Evolutionary conservation across 768 basidiomycete species (phyloP), one percentile per base, ranked within the genome.

Genomic region (Boletus patriciae): DNA sequence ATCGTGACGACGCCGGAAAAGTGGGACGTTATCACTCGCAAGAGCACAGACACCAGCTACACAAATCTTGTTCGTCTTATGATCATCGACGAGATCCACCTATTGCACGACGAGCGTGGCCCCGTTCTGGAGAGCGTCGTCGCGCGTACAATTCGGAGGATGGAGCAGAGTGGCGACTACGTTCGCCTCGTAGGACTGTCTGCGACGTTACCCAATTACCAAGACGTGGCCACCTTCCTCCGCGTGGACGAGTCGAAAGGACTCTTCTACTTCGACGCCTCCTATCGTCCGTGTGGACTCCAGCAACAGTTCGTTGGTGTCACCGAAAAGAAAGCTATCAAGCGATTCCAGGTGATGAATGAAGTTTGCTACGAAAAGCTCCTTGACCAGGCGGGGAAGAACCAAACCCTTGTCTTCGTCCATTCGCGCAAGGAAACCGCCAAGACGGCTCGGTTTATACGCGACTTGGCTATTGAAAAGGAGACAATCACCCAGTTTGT

Each of bases 331-430:
- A 98, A 97, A 73, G 97, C 97, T 0, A 98, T 98, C 80, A 98
- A 96, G 72, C 86, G 97, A 7, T 94, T 95, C 68, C 96, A 98
- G 70, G 86, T 98, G 59, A 96, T 92, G 82, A 99, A 99, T 73
- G 95, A 98, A 69, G 94, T 98, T 21, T 96, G 95, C 74, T 99
- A 99, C 77, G 96, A 98, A 73, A 99, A 98, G 76, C 90, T 98
- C 3, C 83, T 98, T 23, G 94, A 98, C 62, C 93, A 98, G 65
- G 84, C 85, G 8, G 83, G 84, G 47, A 93, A 92, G 77, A 92
- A 95, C 58, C 94, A 96, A 70, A 91, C 90, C 0, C 81, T 98
- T 38, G 94, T 98, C 13, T 99, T 99, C 66, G 97, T 99, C 1
- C 97, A 99, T 71, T 98, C 96, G 34, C 84, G 96, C 43, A 99